A percentile compares a stretch with the other conserved stretches of the same genome.
Evolutionary conservation across 176 grass and related monocot species (phyloP).

Genomic region (Aegilops sharonensis): DNA sequence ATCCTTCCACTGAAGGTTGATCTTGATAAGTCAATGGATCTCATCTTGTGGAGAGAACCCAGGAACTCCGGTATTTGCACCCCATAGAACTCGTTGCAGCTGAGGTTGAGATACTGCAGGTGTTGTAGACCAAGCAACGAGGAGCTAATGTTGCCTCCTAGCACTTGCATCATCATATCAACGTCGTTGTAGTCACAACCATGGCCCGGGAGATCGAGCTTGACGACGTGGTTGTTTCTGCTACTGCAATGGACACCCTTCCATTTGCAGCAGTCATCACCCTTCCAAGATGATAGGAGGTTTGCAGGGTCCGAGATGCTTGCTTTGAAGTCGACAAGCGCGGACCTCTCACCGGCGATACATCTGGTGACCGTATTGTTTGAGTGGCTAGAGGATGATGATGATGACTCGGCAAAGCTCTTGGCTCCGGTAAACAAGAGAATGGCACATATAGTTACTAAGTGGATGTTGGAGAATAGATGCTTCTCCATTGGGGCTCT

Average conservation of each 20-base stretch:
- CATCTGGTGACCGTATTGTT: not conserved
- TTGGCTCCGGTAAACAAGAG: not conserved
- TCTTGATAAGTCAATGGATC: too few relatives aligned
- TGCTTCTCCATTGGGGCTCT: not conserved
- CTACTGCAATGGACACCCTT: constrained; percentile 13
- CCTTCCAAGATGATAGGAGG: constrained; percentile 17
- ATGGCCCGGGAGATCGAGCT: not conserved
- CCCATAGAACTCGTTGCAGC: too few relatives aligned
- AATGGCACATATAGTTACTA: not conserved
- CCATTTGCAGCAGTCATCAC: constrained; percentile 21
- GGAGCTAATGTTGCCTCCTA: too few relatives aligned
- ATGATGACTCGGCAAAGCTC: not conserved
- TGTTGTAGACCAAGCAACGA: too few relatives aligned
- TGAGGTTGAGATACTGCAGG: too few relatives aligned
- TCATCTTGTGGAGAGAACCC: too few relatives aligned
- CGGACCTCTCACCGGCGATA: not conserved
- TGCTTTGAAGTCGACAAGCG: not conserved
- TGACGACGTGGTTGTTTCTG: constrained; percentile 9
- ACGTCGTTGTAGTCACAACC: not conserved
- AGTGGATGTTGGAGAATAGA: not conserved
- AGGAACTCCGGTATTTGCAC: too few relatives aligned
- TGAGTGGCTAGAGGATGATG: not conserved
- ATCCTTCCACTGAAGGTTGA: too few relatives aligned
- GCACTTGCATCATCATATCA: too few relatives aligned
- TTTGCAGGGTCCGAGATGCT: not conserved